phyloP scores from a whole-genome alignment of 2,329 filamentous ascomycete genomes.

The Diplodia scrobiculata region DNA sequence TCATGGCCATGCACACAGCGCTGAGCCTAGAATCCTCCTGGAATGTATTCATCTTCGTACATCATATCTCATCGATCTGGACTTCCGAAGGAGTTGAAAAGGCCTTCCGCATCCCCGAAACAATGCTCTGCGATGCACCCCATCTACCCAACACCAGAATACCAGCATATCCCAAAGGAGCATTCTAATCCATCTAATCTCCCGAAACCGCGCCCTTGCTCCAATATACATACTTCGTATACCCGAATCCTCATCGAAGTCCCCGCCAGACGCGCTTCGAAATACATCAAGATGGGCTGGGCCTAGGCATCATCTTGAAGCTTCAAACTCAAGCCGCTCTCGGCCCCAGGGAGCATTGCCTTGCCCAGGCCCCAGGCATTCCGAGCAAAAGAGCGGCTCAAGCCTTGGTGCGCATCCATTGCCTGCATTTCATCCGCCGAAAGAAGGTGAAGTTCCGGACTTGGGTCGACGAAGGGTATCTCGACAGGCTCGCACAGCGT shows the following conservation, averaged over 20 bases:
- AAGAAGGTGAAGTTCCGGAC: constrained; percentile 4
- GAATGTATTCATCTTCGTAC: no score
- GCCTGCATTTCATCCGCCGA: not conserved
- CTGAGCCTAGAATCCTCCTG: no score
- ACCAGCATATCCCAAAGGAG: not conserved
- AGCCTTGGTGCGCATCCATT: not conserved
- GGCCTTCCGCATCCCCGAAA: not conserved
- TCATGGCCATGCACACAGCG: no score
- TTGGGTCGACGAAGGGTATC: constrained; percentile 18
- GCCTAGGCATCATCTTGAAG: not conserved
- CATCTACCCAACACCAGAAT: not conserved
- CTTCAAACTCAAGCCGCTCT: constrained; percentile 3
- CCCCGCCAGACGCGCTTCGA: no score
- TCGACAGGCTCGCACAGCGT: constrained; percentile 25
- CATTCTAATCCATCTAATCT: constrained; percentile 19
- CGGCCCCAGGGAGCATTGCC: constrained; percentile 9
- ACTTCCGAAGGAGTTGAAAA: not conserved
- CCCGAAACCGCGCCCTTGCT: not conserved
- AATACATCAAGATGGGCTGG: not conserved
- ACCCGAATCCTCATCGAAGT: not conserved
- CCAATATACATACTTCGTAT: not conserved
- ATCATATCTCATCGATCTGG: no score
- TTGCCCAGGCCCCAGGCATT: constrained; percentile 16
- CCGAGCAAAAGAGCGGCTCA: not conserved
- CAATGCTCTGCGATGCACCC: not conserved